Evolutionary conservation across 2,329 filamentous ascomycete species (phyloP), one percentile per base, ranked within the genome.

Genomic region (Cercospora sojina): DNA sequence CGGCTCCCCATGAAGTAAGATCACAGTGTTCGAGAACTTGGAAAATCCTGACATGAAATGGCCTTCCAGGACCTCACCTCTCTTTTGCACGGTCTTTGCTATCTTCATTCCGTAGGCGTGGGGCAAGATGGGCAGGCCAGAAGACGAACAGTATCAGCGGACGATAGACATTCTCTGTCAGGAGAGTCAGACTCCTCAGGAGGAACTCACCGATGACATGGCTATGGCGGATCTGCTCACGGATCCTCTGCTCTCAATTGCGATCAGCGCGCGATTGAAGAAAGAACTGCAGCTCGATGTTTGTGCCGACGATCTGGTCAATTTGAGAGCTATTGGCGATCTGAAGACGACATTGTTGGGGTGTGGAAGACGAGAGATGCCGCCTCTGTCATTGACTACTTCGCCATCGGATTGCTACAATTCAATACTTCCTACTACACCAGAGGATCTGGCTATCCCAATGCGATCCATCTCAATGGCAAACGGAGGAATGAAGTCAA

Each of bases 171-270:
- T 63, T 10, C 60, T 63, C 3, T 63, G 60, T n/a, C 60, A 63
- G n/a, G 49, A 57, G 25, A 56, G 60, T 18, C 49, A 41, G 7
- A 47, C 60, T 29, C 60, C 60, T 5, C 31, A 55, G 10, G 60
- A 63, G 2, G 60, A 63, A 31, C 51, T 63, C 31, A 56, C 49
- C 1, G 41, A 63, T 16, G 60, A 63, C 27, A 56, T 35, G 35
- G 60, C 60, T n/a, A 63, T 63, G 60, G 60, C 51, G 9, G 60
- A 63, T 35, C 32, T 63, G 49, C 60, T 63, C n/a, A 63, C 32
- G 12, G 60, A 63, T 47, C 60, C 60, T 16, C 31, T 63, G 8
- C 60, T 63, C 10, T 63, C 60, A 9, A 32, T 63, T 6, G 60
- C 60, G 2, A 63, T 63, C 35, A 63, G 60, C 51, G 35, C 32